A percentile compares a stretch with the other conserved stretches of the same genome.
phyloP scores from a whole-genome alignment of 1,284 basidiomycete genomes.

The Coniophora puteana region DNA sequence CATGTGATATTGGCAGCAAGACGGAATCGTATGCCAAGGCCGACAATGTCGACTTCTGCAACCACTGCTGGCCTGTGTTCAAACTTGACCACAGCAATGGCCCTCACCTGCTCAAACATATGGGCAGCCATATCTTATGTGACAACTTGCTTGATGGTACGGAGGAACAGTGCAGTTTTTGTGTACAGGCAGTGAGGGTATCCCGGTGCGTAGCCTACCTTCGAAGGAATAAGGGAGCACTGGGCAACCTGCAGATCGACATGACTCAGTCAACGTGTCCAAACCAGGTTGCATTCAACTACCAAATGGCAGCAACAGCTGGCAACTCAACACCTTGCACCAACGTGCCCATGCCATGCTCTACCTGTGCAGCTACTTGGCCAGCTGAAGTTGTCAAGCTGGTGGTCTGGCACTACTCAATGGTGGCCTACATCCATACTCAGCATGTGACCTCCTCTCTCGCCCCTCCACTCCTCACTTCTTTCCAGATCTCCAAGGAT shows the following conservation, averaged over 20 bases:
- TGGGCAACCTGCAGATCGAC: constrained; percentile 18
- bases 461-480: no score
- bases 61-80: not conserved
- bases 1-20: not conserved
- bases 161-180: not conserved
- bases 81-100: not conserved
- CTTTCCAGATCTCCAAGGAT: no score
- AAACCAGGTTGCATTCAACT: constrained; percentile 14
- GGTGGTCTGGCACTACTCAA: constrained; percentile 29
- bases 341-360: constrained; percentile 27
- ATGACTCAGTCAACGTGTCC: constrained; percentile 12
- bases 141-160: not conserved
- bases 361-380: constrained; percentile 16
- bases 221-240: constrained; percentile 18
- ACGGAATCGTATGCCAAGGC: not conserved
- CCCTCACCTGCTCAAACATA: not conserved
- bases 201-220: not conserved
- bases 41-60: not conserved
- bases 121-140: not conserved
- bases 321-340: constrained; percentile 19
- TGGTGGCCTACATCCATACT: constrained; percentile 19
- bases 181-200: not conserved
- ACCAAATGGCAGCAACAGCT: constrained; percentile 19
- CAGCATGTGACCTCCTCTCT: no score
- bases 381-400: no score